Percentiles rank a stretch among this genome's conserved stretches.
phyloP scores from a whole-genome alignment of 2,329 filamentous ascomycete species.

The Xylaria sp. region DNA sequence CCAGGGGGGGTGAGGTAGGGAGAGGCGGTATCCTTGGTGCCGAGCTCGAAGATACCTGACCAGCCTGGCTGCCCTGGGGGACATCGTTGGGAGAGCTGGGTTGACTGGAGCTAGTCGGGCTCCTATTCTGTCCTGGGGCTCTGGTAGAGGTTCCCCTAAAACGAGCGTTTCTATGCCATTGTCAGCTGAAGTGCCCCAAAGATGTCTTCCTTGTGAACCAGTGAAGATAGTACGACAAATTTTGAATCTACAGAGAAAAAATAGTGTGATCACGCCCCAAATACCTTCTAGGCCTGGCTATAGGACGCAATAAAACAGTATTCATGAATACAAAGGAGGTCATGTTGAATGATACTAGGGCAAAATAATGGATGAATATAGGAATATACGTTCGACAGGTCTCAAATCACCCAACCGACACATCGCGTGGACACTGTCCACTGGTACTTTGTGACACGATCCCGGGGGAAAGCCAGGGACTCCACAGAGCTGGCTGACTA shows the following conservation, averaged over 20 bases:
- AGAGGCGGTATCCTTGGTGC: slow-evolving; percentile 71
- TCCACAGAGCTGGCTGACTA: background rate
- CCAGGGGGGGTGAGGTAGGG: slow-evolving; percentile 71
- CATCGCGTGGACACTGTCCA: slow-evolving; percentile 15
- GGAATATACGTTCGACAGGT: slow-evolving; percentile 1
- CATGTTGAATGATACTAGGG: background rate
- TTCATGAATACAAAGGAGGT: background rate
- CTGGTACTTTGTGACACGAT: background rate
- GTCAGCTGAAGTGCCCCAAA: slow-evolving; percentile 45
- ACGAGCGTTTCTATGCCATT: slow-evolving; percentile 62
- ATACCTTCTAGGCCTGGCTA: background rate
- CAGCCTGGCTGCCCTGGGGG: slow-evolving; percentile 61
- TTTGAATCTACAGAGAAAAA: background rate
- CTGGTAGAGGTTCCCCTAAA: slow-evolving; percentile 67
- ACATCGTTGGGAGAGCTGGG: slow-evolving; percentile 59
- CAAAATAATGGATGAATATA: background rate
- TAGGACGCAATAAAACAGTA: slow-evolving; percentile 2
- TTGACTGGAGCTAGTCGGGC: slow-evolving; percentile 62
- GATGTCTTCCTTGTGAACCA: slow-evolving; percentile 11
- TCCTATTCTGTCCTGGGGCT: slow-evolving; percentile 63
- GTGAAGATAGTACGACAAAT: background rate
- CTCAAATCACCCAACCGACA: slow-evolving; percentile 6
- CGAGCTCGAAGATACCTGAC: slow-evolving; percentile 62
- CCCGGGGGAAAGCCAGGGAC: background rate
- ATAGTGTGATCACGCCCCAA: background rate